Conservation (phyloP, 2,329 filamentous ascomycete species). For the Mariannaea sp. region DNA sequence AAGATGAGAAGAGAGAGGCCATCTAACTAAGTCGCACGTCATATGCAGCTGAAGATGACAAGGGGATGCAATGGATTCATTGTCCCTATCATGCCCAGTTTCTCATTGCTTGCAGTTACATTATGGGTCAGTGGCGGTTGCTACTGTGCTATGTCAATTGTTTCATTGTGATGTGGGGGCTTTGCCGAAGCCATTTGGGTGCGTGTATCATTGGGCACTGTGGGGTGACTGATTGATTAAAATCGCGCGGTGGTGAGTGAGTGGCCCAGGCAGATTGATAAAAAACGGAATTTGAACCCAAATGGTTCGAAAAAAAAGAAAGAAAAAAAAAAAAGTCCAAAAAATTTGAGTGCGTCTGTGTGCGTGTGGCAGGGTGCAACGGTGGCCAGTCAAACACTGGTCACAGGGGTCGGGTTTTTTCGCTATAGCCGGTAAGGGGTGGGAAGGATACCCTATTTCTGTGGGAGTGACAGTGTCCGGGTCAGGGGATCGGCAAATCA, state of each 20-base stretch:
- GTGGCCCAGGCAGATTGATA: constrained; percentile 32
- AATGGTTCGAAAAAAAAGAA: not conserved
- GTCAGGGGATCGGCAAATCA: constrained; percentile 22
- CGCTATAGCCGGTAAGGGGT: not conserved
- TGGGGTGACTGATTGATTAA: constrained; percentile 20
- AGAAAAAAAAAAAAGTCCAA: no score
- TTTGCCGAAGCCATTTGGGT: constrained; percentile 14
- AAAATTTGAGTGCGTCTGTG: no score
- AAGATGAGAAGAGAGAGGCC: not conserved
- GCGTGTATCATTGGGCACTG: constrained; percentile 17
- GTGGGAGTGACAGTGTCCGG: constrained; percentile 19
- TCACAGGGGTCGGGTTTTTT: not conserved
- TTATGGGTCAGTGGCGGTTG: no score
- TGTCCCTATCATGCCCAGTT: constrained; percentile 10
- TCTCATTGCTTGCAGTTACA: not conserved
- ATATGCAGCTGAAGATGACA: constrained; percentile 4
- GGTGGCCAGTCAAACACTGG: no score
- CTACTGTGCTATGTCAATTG: no score
- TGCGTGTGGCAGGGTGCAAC: not conserved
- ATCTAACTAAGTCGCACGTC: not conserved
- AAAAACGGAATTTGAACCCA: no score
- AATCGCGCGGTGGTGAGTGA: constrained; percentile 6
- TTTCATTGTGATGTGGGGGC: constrained; percentile 8
- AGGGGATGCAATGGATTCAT: not conserved
- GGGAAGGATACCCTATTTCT: no score